Evolutionary conservation across 768 basidiomycete species (phyloP), one percentile per base, ranked within the genome.

Genomic region (Mrakia blollopis): DNA sequence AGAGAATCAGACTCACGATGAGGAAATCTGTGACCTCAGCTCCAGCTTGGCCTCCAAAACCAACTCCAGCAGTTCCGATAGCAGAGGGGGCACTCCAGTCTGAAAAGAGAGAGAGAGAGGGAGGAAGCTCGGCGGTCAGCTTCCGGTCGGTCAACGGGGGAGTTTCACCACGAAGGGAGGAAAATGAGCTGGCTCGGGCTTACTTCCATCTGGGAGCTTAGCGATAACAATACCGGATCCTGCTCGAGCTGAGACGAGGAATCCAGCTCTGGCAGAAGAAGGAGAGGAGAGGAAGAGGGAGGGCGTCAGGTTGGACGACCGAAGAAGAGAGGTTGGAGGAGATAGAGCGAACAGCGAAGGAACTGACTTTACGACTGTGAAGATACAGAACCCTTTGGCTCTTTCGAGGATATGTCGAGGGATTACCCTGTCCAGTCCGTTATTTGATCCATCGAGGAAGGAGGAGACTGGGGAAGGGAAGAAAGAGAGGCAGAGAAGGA

Each of bases 41-140:
- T 21, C 86, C 86, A 21, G 81, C 80, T 78, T 86, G 86, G 28
- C 91, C 89, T 28, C 96, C 97, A 6, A 95, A 85, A 0, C 96
- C 96, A 7, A 95, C 82, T 0, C 96, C 96, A 21, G 91, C 96
- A 4, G 78, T 79, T 25, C 78, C 78, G 63, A 99, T 96, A 3
- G 96, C 97, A 82, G 91, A 92, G 4, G 97, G 97, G 28, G 94
- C 90, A 50, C 92, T 93, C 95, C 95, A 99, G 52, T 88, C 91
- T 94, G 78, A 75, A 57, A 70, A 16, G 37, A 41, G 75, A 75
- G 74, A 68, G 62, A 41, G 37, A 68, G 60, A 30, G 57, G 39
- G n/a, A 61, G 67, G 39, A 32, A 16, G n/a, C 16, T 61, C 18
- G 47, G 28, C 39, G 61, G 35, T 41, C 8, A 52, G 39, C 67